Evolutionary conservation across 2,329 filamentous ascomycete species (phyloP).

Genomic region (Trichoderma polysporum): DNA sequence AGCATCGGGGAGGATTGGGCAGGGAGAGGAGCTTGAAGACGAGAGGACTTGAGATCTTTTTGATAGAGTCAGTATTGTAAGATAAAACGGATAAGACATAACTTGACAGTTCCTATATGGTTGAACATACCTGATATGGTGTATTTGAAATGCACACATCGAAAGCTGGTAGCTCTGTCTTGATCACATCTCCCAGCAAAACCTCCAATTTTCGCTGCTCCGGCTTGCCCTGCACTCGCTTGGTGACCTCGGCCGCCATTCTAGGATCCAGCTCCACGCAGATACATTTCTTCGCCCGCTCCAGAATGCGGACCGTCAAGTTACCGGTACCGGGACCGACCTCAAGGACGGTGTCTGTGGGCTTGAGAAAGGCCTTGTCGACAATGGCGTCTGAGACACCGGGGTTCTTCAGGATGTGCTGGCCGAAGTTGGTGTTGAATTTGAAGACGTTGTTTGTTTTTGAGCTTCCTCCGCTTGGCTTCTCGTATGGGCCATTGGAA

Average conservation of each 20-base stretch:
- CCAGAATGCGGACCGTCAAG: slow-evolving; percentile 83
- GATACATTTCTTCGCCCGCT: slow-evolving; percentile 77
- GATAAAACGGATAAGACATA: no score
- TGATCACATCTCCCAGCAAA: slow-evolving; percentile 83
- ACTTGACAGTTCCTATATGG: no score
- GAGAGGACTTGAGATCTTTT: slow-evolving; percentile 80
- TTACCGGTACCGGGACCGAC: slow-evolving; percentile 89
- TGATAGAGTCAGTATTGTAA: neutral
- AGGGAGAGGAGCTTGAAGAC: slow-evolving; percentile 87
- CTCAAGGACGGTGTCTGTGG: slow-evolving; percentile 87
- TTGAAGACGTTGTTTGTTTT: slow-evolving; percentile 85
- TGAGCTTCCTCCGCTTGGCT: slow-evolving; percentile 31
- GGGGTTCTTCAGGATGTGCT: slow-evolving; percentile 90
- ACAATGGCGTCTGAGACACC: slow-evolving; percentile 73
- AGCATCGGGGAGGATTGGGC: slow-evolving; percentile 75
- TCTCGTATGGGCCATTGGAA: slow-evolving; percentile 45
- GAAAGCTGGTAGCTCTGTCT: slow-evolving; percentile 73
- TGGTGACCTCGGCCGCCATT: slow-evolving; percentile 94
- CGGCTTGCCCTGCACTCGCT: slow-evolving; percentile 87
- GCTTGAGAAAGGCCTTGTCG: slow-evolving; percentile 81
- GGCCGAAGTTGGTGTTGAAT: slow-evolving; percentile 87
- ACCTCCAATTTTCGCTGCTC: slow-evolving; percentile 82
- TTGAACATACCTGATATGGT: slow-evolving; percentile 56
- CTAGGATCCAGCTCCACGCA: slow-evolving; percentile 92
- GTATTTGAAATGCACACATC: slow-evolving; percentile 76